Base-by-base conservation (phyloP, 139 green algal species). In the Haematococcus sp. region DNA sequence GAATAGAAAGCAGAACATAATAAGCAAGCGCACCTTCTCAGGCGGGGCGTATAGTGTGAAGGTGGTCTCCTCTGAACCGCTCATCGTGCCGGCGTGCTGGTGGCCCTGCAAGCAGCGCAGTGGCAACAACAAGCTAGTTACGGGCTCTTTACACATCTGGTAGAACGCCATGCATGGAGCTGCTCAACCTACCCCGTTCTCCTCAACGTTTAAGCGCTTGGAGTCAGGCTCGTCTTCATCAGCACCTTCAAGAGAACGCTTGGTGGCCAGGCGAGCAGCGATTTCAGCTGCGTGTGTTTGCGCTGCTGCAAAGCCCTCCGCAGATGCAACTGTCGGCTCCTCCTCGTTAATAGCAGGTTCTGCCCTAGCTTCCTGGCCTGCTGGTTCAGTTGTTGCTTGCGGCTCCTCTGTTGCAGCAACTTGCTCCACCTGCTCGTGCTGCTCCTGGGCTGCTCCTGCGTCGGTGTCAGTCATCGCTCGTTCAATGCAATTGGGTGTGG, bases 1-100 rank as follows among this genome's bases (percentile, higher is more conserved):
- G 19, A 15, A 63, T n/a, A n/a, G 19, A n/a, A 27, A 63, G 22
- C 55, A 25, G 67, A 71, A 63, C 56, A 74, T 76, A 59, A 51
- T 32, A 3, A 79, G 49, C 13, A n/a, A n/a, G n/a, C 51, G 35
- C 28, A 80, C 22, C 27, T 70, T 49, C 56, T 84, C 73, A 19
- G 61, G 25, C 31, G 61, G 31, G 3, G 32, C 31, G 13, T 31
- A 31, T 31, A 68, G 13, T 2, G 32, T 68, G 32, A n/a, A 68
- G 22, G 25, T 31, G 32, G 32, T n/a, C 31, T 68, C 61, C 5
- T 31, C 61, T 5, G 32, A 49, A 49, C 40, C 40, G 28, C 31
- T 56, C 23, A 73, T n/a, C 7, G 52, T 73, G 55, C 70, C 76
- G 22, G 70, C 76, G 44, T 71, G 61, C 56, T 82, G 70, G 0